Evolutionary conservation across 1,284 basidiomycete species (phyloP).

Genomic region (Acaromyces ingoldii): DNA sequence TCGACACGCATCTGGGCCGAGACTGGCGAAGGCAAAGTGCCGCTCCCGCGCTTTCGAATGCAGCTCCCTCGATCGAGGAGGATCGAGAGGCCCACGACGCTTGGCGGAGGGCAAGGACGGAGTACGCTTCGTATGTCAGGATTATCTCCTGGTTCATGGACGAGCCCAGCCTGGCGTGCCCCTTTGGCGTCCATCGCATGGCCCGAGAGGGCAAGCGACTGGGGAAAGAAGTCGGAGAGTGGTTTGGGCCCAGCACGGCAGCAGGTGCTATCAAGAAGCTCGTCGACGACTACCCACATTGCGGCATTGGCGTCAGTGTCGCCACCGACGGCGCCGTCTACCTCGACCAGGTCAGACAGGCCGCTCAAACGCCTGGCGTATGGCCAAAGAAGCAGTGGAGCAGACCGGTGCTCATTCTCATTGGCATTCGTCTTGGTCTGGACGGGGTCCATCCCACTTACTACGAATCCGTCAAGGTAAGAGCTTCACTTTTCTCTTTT

Average conservation of each 20-base stretch:
- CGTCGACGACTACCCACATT: slow-evolving; percentile 72
- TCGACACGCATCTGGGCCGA: slow-evolving; percentile 71
- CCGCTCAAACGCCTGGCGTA: slow-evolving; percentile 56
- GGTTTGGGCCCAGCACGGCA: slow-evolving; percentile 96
- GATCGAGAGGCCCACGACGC: slow-evolving; percentile 21
- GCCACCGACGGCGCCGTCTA: slow-evolving; percentile 79
- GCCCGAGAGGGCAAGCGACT: slow-evolving; percentile 88
- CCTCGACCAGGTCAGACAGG: slow-evolving; percentile 76
- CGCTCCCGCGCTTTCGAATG: slow-evolving; percentile 3
- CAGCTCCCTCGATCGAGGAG: slow-evolving; percentile 13
- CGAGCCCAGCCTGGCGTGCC: slow-evolving; percentile 76
- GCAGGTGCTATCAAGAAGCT: slow-evolving; percentile 80
- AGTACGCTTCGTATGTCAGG: slow-evolving; percentile 65
- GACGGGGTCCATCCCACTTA: slow-evolving; percentile 93
- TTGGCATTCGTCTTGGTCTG: slow-evolving; percentile 80
- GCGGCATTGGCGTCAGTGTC: slow-evolving; percentile 74
- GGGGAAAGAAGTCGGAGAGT: slow-evolving; percentile 90
- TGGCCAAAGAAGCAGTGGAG: slow-evolving; percentile 66
- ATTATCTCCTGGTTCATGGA: slow-evolving; percentile 93
- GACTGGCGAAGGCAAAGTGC: slow-evolving; percentile 29
- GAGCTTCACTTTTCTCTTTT: too few relatives aligned
- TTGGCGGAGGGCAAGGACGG: slow-evolving; percentile 9
- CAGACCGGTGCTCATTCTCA: slow-evolving; percentile 76
- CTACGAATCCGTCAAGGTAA: slow-evolving; percentile 84
- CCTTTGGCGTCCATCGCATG: slow-evolving; percentile 94